Base-by-base conservation (phyloP, 2,329 filamentous ascomycete species). In the Ophiosphaerella narmari region DNA sequence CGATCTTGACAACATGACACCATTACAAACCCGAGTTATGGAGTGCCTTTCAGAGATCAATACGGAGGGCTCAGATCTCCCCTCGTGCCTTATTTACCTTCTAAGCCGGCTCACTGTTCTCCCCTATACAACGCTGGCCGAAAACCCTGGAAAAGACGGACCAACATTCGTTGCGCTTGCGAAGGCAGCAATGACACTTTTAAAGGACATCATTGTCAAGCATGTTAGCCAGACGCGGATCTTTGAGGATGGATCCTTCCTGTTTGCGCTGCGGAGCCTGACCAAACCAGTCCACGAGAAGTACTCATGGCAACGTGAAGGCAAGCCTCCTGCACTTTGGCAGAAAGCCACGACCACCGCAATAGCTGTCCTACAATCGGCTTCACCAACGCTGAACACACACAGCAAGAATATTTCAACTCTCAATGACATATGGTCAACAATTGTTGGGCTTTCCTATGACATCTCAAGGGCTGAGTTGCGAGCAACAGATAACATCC, bases 131-230 rank as follows among this genome's bases (percentile, higher is more conserved):
- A 63, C 65, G 13, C 50, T 55, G 5, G 60, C 50, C 8, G 43
- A 54, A 23, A 52, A 51, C 1, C 49, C 59, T 9, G 52, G 54
- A 14, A 70, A 64, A 46, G 67, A 66, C 43, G 85, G 85, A 48
- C 88, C 90, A 6, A 96, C 91, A 0, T 97, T 91, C 67, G 86
- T 99, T 47, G 93, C 94, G 31, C 83, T 97, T 66, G 91, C 92
- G 1, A 96, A 94, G 71, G 84, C 84, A 16, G 86, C 88, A 50
- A 94, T 96, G 81, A 77, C 80, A 2, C 82, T 91, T 39, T 73
- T 95, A 2, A 80, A 88, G 55, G 75, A 74, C 0, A 74, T 90
- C 2, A 77, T 88, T 3, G 72, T 84, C 4, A 74, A 78, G 13
- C 85, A 90, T 55, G 81, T 84, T 0, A 71, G 75, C 0, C 84